A percentile compares a stretch with the other conserved stretches of the same genome.
Evolutionary conservation across 306 rosid genomes (phyloP).

Genomic region (Senna tora): DNA sequence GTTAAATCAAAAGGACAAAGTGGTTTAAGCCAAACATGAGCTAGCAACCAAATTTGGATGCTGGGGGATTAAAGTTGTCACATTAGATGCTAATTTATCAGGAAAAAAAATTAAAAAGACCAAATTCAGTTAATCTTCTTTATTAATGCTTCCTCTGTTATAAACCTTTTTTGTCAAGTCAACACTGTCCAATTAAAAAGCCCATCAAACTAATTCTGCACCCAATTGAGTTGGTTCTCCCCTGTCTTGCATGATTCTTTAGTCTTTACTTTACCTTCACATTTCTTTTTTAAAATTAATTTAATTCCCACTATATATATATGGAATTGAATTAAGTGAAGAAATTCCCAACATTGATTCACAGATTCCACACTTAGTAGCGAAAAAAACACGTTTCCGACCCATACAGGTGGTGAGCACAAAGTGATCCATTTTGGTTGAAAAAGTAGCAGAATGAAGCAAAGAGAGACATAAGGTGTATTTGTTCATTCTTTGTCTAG

Average conservation of each 20-base stretch:
- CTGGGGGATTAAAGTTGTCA: conserved; percentile 17
- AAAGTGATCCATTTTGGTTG: conserved; percentile 35
- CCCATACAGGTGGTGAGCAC: conserved; percentile 40
- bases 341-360: conserved; percentile 10
- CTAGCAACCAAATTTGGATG: conserved; percentile 13
- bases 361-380: conserved; percentile 32
- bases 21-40: not conserved
- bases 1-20: no score
- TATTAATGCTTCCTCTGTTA: conserved; percentile 6
- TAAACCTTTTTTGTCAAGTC: conserved; percentile 35
- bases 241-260: not conserved
- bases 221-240: conserved; percentile 25
- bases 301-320: not conserved
- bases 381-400: conserved; percentile 43
- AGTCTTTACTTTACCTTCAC: not conserved
- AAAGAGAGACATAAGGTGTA: conserved; percentile 16
- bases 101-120: conserved; percentile 19
- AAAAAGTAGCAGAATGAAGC: conserved; percentile 36
- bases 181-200: conserved; percentile 27
- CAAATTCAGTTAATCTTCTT: conserved; percentile 44
- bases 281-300: not conserved
- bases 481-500: conserved; percentile 51
- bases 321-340: not conserved
- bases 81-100: conserved; percentile 26
- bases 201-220: conserved; percentile 2